Base-by-base conservation (phyloP, 805 yeast species). In the Torulaspora indica region DNA sequence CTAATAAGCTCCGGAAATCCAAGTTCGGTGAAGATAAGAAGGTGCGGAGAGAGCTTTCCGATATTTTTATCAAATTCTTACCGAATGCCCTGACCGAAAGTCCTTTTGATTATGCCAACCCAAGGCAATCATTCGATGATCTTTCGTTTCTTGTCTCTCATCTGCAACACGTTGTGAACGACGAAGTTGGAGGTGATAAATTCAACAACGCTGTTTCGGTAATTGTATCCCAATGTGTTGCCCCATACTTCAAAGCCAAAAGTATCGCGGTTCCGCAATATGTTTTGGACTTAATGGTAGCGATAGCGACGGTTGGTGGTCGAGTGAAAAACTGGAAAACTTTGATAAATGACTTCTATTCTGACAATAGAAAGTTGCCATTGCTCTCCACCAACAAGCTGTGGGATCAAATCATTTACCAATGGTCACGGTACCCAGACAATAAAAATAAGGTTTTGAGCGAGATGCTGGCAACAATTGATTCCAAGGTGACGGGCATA, bases 11-110 rank as follows among this genome's bases (percentile, higher is more conserved):
- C 3, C 72, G 74, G n/a, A 68, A 67, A 17, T 70, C 82, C 2
- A 79, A 79, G 48, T 74, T 77, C 57, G 85, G 86, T 2, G 81
- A 79, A 18, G 80, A 76, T 45, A 78, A 71, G 52, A 77, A 78
- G 49, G 68, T 76, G 15, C 70, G 74, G 39, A 81, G 77, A 57
- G 95, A 84, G 22, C 40, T 70, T 5, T 56, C 68, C 3, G 85
- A 79, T 25, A 40, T 64, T 1, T 75, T 74, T 48, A 20, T 65
- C 36, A 71, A 63, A 49, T 58, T 63, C n/a, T 49, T 68, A 12
- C 64, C 70, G 7, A 49, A 54, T 15, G 55, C 66, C 15, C 38
- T 69, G 53, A 42, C 49, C 6, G 63, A 58, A 25, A 34, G 48
- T 8, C 54, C 57, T 5, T 53, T 46, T n/a, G 45, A 55, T 4